phyloP scores from a whole-genome alignment of 192 early-diverging fungal genomes.

The Backusella australiensis region DNA sequence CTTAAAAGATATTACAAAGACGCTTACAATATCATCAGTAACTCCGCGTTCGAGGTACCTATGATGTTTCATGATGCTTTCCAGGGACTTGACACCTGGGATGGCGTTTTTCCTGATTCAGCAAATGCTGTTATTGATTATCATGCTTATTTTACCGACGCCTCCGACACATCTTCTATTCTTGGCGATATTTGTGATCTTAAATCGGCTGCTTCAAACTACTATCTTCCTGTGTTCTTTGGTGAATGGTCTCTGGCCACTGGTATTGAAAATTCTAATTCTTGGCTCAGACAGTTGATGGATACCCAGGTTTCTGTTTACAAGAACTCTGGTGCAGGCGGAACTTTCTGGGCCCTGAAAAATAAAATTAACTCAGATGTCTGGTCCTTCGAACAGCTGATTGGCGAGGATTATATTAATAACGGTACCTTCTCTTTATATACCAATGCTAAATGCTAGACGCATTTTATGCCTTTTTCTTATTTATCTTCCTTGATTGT shows the following conservation, averaged over 20 bases:
- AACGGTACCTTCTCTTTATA: conserved; percentile 18
- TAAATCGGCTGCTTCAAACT: not conserved
- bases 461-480: not conserved
- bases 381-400: conserved; percentile 32
- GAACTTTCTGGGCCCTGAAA: conserved; percentile 29
- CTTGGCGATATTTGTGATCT: conserved; percentile 15
- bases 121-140: conserved; percentile 31
- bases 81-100: conserved; percentile 29
- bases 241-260: conserved; percentile 33
- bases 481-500: not conserved
- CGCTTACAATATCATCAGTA: conserved; percentile 34
- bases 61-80: conserved; percentile 49
- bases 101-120: conserved; percentile 29
- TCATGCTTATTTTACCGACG: conserved; percentile 23
- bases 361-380: conserved; percentile 29
- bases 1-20: conserved; percentile 40
- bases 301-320: conserved; percentile 28
- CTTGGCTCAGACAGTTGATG: conserved; percentile 24
- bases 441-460: conserved; percentile 21
- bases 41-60: conserved; percentile 24
- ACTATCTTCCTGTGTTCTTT: conserved; percentile 25
- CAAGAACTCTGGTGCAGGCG: conserved; percentile 14
- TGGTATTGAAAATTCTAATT: not conserved
- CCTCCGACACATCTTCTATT: not conserved
- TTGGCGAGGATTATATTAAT: conserved; percentile 22